phyloP scores from a whole-genome alignment of 805 yeast species.

The Lachancea kluyveri region DNA sequence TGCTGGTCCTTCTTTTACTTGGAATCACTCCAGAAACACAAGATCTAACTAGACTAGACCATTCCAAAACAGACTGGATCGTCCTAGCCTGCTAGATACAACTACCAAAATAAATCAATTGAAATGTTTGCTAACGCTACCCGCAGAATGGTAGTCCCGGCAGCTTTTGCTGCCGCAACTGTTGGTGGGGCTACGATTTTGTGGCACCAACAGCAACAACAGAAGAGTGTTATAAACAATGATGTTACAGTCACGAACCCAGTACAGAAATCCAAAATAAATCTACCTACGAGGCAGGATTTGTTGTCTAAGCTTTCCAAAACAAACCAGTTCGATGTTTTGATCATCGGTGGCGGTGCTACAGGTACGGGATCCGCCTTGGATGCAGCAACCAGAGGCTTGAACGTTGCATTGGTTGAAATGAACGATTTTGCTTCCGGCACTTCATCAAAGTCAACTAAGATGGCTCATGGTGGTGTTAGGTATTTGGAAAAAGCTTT shows the following conservation, averaged over 20 bases:
- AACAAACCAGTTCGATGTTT: constrained; percentile 60
- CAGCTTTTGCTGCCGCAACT: constrained; percentile 5
- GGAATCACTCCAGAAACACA: too few relatives aligned
- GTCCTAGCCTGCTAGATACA: too few relatives aligned
- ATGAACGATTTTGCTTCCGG: constrained; percentile 88
- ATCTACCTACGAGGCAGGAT: constrained; percentile 48
- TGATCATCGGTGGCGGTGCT: constrained; percentile 94
- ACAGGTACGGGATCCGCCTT: constrained; percentile 91
- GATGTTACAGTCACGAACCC: constrained; percentile 9
- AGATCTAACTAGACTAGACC: too few relatives aligned
- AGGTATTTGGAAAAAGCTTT: constrained; percentile 92
- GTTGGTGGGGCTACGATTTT: constrained; percentile 9
- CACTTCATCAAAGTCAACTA: constrained; percentile 89
- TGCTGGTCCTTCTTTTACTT: too few relatives aligned
- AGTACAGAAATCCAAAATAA: too few relatives aligned
- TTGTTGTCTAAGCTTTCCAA: constrained; percentile 42
- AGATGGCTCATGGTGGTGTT: constrained; percentile 97
- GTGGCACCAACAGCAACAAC: constrained; percentile 1
- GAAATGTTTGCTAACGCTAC: too few relatives aligned
- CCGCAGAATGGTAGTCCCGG: too few relatives aligned
- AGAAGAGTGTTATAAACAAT: constrained; percentile 7
- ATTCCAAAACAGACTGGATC: too few relatives aligned
- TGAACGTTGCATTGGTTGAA: constrained; percentile 82
- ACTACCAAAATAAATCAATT: too few relatives aligned
- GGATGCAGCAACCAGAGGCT: constrained; percentile 87